These are phyloP conservation scores for Xylariaceae sp. DNA, from an alignment of 2,329 filamentous ascomycete genomes.

Conservation along the genomic window DNA sequence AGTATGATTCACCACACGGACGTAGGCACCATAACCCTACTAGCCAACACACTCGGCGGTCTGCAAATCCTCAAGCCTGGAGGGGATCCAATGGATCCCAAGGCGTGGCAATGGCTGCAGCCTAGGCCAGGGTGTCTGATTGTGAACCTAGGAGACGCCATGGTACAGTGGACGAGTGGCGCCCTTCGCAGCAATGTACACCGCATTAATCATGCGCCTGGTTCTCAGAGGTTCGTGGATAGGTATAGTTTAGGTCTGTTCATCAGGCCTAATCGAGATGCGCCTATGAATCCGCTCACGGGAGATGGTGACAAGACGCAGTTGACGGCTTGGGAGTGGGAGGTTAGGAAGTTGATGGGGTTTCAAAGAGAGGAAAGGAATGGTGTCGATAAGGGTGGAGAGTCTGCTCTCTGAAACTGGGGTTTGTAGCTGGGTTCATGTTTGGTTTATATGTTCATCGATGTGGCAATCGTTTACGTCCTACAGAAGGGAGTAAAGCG, in stretches of 20 bases:
- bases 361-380: neutral
- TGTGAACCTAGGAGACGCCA: conserved; percentile 21
- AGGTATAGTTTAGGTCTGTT: conserved; percentile 17
- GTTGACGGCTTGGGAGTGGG: conserved; percentile 12
- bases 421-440: no score
- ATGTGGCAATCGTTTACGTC: no score
- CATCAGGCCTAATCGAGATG: conserved; percentile 12
- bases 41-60: conserved; percentile 33
- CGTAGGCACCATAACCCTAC: conserved; percentile 34
- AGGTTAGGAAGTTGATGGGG: conserved; percentile 5
- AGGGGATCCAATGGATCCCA: conserved; percentile 6
- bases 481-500: no score
- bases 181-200: conserved; percentile 25
- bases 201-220: conserved; percentile 19
- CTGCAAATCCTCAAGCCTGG: conserved; percentile 32
- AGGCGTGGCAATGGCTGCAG: conserved; percentile 20
- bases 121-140: conserved; percentile 22
- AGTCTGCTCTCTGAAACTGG: no score
- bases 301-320: neutral
- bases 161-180: conserved; percentile 23
- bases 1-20: conserved; percentile 33
- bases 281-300: conserved; percentile 9
- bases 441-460: no score
- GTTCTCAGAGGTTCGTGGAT: conserved; percentile 20
- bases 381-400: no score